Evolutionary conservation across 2,329 filamentous ascomycete species (phyloP).

Genomic region (Kalaharituber pfeilii): DNA sequence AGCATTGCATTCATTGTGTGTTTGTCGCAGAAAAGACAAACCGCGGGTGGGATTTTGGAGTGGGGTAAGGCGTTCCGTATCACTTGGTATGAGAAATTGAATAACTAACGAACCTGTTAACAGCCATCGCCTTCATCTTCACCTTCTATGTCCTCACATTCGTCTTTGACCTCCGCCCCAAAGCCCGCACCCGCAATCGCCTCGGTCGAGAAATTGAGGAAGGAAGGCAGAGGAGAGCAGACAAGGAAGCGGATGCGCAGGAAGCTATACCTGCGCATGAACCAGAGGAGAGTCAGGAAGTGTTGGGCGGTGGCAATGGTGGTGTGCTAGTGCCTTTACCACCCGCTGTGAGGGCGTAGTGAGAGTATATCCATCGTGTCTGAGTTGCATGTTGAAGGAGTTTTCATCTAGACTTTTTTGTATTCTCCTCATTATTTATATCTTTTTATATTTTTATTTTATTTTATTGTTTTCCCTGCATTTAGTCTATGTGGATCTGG

Average conservation of each 20-base stretch:
- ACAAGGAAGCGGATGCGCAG: slow-evolving; percentile 7
- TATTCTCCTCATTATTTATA: no score
- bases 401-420: no score
- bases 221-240: slow-evolving; percentile 27
- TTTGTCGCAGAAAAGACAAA: slow-evolving; percentile 34
- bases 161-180: slow-evolving; percentile 65
- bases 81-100: slow-evolving; percentile 47
- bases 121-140: slow-evolving; percentile 68
- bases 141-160: slow-evolving; percentile 79
- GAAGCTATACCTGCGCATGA: no score
- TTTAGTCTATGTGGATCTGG: no score
- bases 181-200: slow-evolving; percentile 42
- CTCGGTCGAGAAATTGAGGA: slow-evolving; percentile 28
- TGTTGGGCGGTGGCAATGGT: neutral
- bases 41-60: slow-evolving; percentile 63
- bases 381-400: no score
- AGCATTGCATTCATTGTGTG: slow-evolving; percentile 46
- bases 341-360: no score
- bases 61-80: slow-evolving; percentile 67
- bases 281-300: no score
- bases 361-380: no score
- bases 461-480: no score
- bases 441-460: no score
- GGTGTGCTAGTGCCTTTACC: no score
- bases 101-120: no score